A percentile compares a stretch with the other conserved stretches of the same genome.
Evolutionary conservation across 2,329 filamentous ascomycete genomes (phyloP).

Genomic region (Furcasterigmium furcatum): DNA sequence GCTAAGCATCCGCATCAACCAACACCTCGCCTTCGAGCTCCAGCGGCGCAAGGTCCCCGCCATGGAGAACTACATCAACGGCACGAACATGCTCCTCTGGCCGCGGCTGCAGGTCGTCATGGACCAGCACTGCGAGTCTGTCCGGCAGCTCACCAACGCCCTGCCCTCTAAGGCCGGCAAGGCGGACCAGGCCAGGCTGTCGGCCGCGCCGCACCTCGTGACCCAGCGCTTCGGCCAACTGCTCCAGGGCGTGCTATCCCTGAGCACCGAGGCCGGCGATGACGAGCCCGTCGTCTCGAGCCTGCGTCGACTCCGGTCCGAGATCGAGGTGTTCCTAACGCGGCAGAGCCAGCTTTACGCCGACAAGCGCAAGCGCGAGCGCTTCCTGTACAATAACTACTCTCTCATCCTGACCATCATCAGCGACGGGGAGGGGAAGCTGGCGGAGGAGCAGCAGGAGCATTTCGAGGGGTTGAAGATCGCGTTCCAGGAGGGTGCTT

Average conservation of each 20-base stretch:
- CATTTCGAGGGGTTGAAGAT: conserved; percentile 69
- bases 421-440: conserved; percentile 68
- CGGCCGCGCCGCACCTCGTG: conserved; percentile 82
- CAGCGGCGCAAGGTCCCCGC: conserved; percentile 88
- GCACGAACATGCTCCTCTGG: conserved; percentile 94
- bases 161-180: conserved; percentile 41
- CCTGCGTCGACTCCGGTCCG: conserved; percentile 69
- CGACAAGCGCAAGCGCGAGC: conserved; percentile 76
- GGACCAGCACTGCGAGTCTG: conserved; percentile 86
- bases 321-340: conserved; percentile 79
- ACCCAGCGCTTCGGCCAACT: conserved; percentile 97
- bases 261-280: conserved; percentile 88
- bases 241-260: conserved; percentile 74
- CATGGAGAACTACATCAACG: conserved; percentile 89
- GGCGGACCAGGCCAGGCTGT: conserved; percentile 53
- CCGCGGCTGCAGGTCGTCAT: conserved; percentile 92
- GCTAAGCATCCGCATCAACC: conserved; percentile 89
- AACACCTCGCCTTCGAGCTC: conserved; percentile 90
- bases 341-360: conserved; percentile 73
- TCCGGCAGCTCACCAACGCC: conserved; percentile 59
- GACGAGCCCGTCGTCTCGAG: conserved; percentile 89
- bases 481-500: conserved; percentile 48
- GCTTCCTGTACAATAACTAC: conserved; percentile 96
- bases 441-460: conserved; percentile 70
- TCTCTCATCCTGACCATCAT: conserved; percentile 93